Evolutionary conservation across 2,329 filamentous ascomycete species (phyloP).

Genomic region (Cryphonectria carpinicola): DNA sequence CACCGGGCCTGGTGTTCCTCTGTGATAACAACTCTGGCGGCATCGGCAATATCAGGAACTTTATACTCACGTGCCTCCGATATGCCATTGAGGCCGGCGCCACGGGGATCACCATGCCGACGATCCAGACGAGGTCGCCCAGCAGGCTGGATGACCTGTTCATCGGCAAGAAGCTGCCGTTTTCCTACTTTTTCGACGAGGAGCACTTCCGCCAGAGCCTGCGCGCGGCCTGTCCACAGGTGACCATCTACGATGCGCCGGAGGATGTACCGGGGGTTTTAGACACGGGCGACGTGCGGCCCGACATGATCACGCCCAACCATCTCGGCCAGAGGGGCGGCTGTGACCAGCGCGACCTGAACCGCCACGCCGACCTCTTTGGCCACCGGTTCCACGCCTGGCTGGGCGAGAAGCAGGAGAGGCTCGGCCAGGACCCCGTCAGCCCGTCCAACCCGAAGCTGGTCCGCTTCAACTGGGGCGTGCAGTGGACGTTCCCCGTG

Average conservation of each 20-base stretch:
- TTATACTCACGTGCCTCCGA: slow-evolving; percentile 53
- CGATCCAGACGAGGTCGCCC: slow-evolving; percentile 48
- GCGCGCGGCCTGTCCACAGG: slow-evolving; percentile 45
- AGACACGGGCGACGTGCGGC: slow-evolving; percentile 20
- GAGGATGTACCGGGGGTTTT: slow-evolving; percentile 43
- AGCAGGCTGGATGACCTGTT: slow-evolving; percentile 48
- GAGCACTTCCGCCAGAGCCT: slow-evolving; percentile 47
- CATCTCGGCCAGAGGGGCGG: slow-evolving; percentile 44
- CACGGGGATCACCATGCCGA: slow-evolving; percentile 49
- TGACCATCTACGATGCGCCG: slow-evolving; percentile 45
- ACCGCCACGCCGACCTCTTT: slow-evolving; percentile 46
- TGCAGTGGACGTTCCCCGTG: slow-evolving; percentile 51
- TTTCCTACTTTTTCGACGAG: slow-evolving; percentile 54
- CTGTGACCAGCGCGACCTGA: slow-evolving; percentile 46
- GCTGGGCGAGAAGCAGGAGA: slow-evolving; percentile 37
- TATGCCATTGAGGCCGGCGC: slow-evolving; percentile 54
- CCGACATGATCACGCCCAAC: slow-evolving; percentile 47
- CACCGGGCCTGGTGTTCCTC: slow-evolving; percentile 48
- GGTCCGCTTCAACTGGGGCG: slow-evolving; percentile 48
- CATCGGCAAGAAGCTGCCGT: slow-evolving; percentile 41
- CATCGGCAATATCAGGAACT: slow-evolving; percentile 55
- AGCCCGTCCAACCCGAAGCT: slow-evolving; percentile 40
- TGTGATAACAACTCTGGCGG: slow-evolving; percentile 57
- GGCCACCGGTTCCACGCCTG: slow-evolving; percentile 40
- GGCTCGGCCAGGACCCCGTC: slow-evolving; percentile 30